A percentile compares a stretch with the other conserved stretches of the same genome.
phyloP scores from a whole-genome alignment of 768 basidiomycete species.

The Erythrobasidium yunnanense region DNA sequence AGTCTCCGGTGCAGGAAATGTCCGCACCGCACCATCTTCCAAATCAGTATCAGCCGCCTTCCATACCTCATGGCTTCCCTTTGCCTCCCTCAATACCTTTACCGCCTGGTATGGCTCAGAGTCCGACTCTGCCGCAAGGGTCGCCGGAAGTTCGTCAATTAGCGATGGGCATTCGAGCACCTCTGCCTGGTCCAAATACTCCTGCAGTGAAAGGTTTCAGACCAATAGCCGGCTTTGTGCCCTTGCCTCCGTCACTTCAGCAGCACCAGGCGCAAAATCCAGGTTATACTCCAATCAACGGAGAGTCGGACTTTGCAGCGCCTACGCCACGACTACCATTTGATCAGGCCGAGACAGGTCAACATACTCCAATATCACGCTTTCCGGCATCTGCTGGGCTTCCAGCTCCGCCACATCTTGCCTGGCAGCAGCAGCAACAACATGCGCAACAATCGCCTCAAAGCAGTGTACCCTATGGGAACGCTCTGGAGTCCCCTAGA shows the following conservation, averaged over 20 bases:
- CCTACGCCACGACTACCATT: neutral
- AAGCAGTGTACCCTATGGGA: no score
- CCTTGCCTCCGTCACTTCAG: neutral
- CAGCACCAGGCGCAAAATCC: neutral
- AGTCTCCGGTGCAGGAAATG: neutral
- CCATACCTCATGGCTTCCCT: neutral
- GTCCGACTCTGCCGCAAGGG: neutral
- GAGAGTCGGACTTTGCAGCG: neutral
- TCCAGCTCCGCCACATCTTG: neutral
- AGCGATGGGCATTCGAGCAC: constrained; percentile 14
- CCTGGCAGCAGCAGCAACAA: neutral
- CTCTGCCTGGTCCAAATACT: constrained; percentile 7
- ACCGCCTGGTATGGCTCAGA: neutral
- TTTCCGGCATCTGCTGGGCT: neutral
- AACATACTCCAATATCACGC: neutral
- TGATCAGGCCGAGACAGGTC: neutral
- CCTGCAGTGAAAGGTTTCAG: constrained; percentile 5
- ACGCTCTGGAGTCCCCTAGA: no score
- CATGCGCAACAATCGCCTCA: neutral
- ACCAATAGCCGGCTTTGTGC: constrained; percentile 7
- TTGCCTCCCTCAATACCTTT: neutral
- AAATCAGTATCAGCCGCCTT: neutral
- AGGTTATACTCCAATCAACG: neutral
- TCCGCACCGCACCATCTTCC: neutral
- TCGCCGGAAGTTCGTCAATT: constrained; percentile 14